Evolutionary conservation across 2,329 filamentous ascomycete species (phyloP).

Genomic region (Alternaria incomplexa): DNA sequence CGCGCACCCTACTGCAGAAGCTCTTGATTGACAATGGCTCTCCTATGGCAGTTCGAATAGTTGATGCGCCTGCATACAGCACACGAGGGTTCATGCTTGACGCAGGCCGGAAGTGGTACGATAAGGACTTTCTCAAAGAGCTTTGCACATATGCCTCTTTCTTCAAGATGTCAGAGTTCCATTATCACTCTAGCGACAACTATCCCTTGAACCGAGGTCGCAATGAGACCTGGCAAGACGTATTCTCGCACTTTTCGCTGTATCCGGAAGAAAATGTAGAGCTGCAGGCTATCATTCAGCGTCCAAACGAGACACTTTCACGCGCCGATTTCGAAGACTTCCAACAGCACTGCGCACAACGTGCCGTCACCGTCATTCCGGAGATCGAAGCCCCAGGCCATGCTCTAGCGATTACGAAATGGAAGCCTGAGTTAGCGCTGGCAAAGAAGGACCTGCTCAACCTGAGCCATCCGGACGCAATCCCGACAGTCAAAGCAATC

Average conservation of each 20-base stretch:
- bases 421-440: conserved; percentile 48
- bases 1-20: conserved; percentile 54
- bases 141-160: conserved; percentile 55
- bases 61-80: conserved; percentile 53
- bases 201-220: conserved; percentile 56
- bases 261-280: conserved; percentile 44
- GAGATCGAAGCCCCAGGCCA: conserved; percentile 49
- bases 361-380: conserved; percentile 46
- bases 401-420: conserved; percentile 47
- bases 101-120: conserved; percentile 55
- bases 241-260: conserved; percentile 56
- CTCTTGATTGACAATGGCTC: conserved; percentile 46
- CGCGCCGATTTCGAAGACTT: conserved; percentile 45
- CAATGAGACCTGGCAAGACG: conserved; percentile 55
- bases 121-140: conserved; percentile 51
- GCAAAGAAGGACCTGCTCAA: conserved; percentile 46
- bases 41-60: conserved; percentile 34
- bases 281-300: conserved; percentile 41
- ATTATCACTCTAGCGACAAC: conserved; percentile 59
- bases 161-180: conserved; percentile 59
- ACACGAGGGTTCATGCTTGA: conserved; percentile 56
- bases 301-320: conserved; percentile 46
- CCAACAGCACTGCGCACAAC: conserved; percentile 41
- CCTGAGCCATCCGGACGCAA: conserved; percentile 44
- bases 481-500: conserved; percentile 45